Conservation (phyloP, 306 rosid species). For the Quercus wislizeni region DNA sequence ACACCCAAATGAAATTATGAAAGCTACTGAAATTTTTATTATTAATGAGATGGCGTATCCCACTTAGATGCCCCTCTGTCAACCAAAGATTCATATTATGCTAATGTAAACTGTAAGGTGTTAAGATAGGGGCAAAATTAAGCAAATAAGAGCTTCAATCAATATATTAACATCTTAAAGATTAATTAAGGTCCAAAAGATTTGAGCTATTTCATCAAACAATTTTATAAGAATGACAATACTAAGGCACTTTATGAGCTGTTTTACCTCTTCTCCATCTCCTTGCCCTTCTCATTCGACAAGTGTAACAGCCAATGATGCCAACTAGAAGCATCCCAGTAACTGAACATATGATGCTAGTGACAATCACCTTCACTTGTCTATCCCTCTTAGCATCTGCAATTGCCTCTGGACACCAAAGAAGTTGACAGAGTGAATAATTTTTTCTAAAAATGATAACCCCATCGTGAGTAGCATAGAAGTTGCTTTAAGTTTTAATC, state of each 20-base stretch:
- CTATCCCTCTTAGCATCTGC: slow-evolving; percentile 25
- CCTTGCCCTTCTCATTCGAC: slow-evolving; percentile 7
- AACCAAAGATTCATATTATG: too few species aligned
- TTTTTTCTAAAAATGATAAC: neutral
- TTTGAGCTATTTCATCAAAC: neutral
- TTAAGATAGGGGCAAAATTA: neutral
- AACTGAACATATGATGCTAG: neutral
- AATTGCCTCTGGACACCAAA: slow-evolving; percentile 16
- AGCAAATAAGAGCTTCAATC: neutral
- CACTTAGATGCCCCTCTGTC: too few species aligned
- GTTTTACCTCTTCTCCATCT: slow-evolving; percentile 7
- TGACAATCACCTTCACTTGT: slow-evolving; percentile 3
- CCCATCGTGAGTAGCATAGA: neutral
- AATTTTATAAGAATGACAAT: neutral
- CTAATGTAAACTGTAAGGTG: neutral
- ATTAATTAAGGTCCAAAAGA: neutral
- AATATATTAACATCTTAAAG: neutral
- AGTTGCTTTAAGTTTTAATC: neutral
- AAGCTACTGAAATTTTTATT: too few species aligned
- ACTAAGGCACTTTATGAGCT: neutral
- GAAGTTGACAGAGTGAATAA: neutral
- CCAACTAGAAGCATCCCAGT: slow-evolving; percentile 14
- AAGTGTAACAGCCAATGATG: neutral
- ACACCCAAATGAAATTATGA: too few species aligned
- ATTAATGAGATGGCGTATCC: too few species aligned